Base-by-base conservation (phyloP, 164 flowering plant genomes). In the Stephania yunnanensis region DNA sequence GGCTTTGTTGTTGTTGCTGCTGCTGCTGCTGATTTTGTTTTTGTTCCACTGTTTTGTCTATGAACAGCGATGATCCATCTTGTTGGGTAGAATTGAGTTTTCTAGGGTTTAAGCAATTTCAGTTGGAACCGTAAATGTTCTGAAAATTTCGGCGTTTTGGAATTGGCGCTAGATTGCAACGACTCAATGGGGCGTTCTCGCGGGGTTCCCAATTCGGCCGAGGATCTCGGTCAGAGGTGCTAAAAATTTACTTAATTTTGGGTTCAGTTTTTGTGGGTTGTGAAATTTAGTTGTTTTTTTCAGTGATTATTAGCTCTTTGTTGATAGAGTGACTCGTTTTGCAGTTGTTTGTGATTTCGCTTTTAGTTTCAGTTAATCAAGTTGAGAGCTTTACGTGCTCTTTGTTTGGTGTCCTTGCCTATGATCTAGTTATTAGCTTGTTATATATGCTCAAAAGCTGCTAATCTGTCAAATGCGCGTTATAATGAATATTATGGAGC, bases 131-230 rank as follows among this genome's bases (percentile, higher is more conserved):
- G 4, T 36, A 36, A 2, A 36, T 61, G 66, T 61, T 61, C 66
- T 61, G 20, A 61, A 6, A 5, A 61, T 2, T 36, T 36, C 3
- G 25, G 66, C 66, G 20, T 61, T 61, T 25, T 7, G 22, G 66
- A 19, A 25, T 61, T 61, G 66, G 20, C 66, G 6, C 64, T 6
- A 58, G 64, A 15, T 58, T 58, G 20, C n/a, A 25, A 25, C 25
- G 64, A 61, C 66, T 61, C n/a, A 10, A 61, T 61, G 66, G 66
- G 66, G 66, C 66, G 66, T n/a, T 61, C 66, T 61, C 66, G 66
- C 22, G 66, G 66, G 5, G 66, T 61, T 61, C 66, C 20, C 25
- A 61, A 61, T 61, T 61, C 66, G 5, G 20, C 66, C 9, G 66
- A 61, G 66, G 66, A 61, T 61, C 25, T 61, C 8, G 19, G 66